Base-by-base conservation (phyloP, 2,329 filamentous ascomycete species). In the Botrytis elliptica region DNA sequence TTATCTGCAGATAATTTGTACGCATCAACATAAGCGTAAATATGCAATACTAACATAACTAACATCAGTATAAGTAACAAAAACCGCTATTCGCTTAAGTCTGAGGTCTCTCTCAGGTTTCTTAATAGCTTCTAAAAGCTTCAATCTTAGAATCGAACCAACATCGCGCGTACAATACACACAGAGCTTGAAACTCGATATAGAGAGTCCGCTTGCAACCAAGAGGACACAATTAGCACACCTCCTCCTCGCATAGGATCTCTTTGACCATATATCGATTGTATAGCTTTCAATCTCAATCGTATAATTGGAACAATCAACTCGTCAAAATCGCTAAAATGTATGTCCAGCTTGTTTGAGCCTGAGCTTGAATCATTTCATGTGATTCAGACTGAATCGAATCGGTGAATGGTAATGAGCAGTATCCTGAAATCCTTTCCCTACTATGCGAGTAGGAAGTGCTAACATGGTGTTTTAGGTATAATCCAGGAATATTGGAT, bases 281-380 rank as follows among this genome's bases (percentile, higher is more conserved):
- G 25, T 25, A 2, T 3, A 52, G 10, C 10, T 25, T n/a, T 52
- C 4, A 0, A 22, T 44, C 42, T 18, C 40, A 42, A 42, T 42
- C 1, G 12, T 44, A 52, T n/a, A 16, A 14, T n/a, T 0, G 25
- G 5, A 14, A n/a, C 4, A 0, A 0, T 14, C 5, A 14, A 25
- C 9, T 14, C 1, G 1, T 14, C 25, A 14, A 10, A n/a, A 52
- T 12, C 9, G 3, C 10, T 52, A 25, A 12, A 52, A n/a, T 6
- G 4, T 44, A 52, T n/a, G 25, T 12, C n/a, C 1, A 5, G 12
- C 2, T 14, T 7, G 4, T 52, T 52, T 25, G 22, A n/a, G 49
- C 25, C n/a, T n/a, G 49, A 52, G 22, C 46, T 12, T 49, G 22
- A n/a, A 52, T 14, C 22, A 3, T 14, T n/a, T 5, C 49, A 3